Conservation (phyloP, 2,329 filamentous ascomycete species). For the Colletotrichum somersetense region DNA sequence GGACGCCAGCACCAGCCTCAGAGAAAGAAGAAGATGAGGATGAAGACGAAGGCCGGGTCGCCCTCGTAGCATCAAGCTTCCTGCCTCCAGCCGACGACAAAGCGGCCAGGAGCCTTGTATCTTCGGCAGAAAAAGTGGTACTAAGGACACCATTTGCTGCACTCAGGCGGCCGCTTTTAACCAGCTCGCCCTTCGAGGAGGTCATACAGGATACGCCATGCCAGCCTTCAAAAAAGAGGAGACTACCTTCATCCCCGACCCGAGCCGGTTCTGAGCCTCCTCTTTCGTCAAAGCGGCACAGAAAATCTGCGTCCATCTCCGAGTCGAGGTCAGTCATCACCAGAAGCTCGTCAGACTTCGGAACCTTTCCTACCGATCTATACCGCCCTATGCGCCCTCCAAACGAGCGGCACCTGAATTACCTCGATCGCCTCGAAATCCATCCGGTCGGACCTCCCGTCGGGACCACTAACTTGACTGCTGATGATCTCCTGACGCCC, state of each 20-base stretch:
- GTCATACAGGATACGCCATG: constrained; percentile 36
- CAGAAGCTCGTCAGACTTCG: constrained; percentile 53
- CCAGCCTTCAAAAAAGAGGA: constrained; percentile 25
- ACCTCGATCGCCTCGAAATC: constrained; percentile 59
- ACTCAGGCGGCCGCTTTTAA: constrained; percentile 3
- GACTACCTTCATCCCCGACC: constrained; percentile 22
- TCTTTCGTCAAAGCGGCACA: constrained; percentile 45
- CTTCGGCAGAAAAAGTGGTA: constrained; percentile 40
- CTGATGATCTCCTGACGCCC: constrained; percentile 67
- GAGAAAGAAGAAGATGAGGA: constrained; percentile 10
- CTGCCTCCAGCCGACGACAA: constrained; percentile 41
- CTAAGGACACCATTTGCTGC: constrained; percentile 34
- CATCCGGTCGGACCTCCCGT: constrained; percentile 66
- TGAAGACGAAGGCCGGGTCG: constrained; percentile 26
- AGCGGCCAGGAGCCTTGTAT: background rate
- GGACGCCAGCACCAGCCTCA: background rate
- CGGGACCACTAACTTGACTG: constrained; percentile 57
- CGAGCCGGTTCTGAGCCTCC: constrained; percentile 52
- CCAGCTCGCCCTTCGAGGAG: constrained; percentile 20
- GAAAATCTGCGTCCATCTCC: constrained; percentile 34
- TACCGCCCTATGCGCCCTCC: constrained; percentile 43
- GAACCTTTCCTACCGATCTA: constrained; percentile 36
- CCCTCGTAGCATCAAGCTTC: constrained; percentile 55
- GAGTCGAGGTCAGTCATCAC: constrained; percentile 45
- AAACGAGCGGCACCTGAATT: constrained; percentile 44